Conservation (phyloP, 768 basidiomycete genomes). For the Termitomyces heimii region DNA sequence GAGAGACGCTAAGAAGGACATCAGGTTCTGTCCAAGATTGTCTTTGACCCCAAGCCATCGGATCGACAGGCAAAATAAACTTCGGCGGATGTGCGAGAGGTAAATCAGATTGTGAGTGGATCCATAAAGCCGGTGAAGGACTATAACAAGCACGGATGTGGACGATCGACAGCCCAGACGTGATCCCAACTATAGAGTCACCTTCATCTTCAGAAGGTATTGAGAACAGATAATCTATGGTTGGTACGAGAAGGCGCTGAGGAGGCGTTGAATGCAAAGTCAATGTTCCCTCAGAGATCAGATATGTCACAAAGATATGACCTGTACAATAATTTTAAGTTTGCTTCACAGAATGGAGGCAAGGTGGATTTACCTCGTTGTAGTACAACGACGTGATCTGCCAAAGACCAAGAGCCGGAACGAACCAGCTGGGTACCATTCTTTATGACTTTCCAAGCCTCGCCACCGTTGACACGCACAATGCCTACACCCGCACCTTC, state of each 20-base stretch:
- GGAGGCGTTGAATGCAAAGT: constrained; percentile 50
- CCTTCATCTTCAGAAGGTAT: constrained; percentile 47
- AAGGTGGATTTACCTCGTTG: constrained; percentile 43
- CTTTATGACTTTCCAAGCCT: constrained; percentile 54
- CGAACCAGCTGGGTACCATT: constrained; percentile 42
- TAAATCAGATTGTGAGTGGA: constrained; percentile 45
- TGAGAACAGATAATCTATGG: constrained; percentile 57
- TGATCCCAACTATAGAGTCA: constrained; percentile 63
- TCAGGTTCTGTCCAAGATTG: constrained; percentile 52
- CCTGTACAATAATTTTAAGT: constrained; percentile 26
- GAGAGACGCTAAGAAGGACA: constrained; percentile 72
- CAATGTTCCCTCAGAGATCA: constrained; percentile 35
- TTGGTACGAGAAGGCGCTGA: constrained; percentile 37
- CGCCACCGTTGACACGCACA: constrained; percentile 51
- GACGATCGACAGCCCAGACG: constrained; percentile 52
- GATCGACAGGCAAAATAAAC: constrained; percentile 75
- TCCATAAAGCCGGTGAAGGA: constrained; percentile 28
- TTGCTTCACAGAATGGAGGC: neutral
- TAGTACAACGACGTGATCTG: constrained; percentile 68
- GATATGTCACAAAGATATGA: constrained; percentile 53
- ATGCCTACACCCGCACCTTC: constrained; percentile 74
- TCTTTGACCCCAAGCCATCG: constrained; percentile 73
- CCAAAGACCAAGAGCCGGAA: constrained; percentile 44
- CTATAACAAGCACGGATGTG: constrained; percentile 41
- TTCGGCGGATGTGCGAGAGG: constrained; percentile 44